These are phyloP conservation scores for Fusarium redolens DNA, from an alignment of 2,329 filamentous ascomycete species.

Conservation along the genomic window DNA sequence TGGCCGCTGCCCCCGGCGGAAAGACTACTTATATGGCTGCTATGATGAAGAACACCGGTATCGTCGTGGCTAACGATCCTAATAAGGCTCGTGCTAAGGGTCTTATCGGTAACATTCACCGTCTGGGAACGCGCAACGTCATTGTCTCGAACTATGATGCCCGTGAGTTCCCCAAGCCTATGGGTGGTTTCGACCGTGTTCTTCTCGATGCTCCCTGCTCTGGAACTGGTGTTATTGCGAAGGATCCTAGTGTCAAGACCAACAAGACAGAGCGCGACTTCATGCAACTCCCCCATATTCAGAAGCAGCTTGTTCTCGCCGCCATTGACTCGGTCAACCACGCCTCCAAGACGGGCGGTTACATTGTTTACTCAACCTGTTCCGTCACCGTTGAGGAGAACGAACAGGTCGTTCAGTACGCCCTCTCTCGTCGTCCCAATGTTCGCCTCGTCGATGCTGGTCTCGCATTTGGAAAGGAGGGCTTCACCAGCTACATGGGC, in stretches of 20 bases:
- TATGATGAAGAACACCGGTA: constrained; percentile 94
- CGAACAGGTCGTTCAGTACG: constrained; percentile 94
- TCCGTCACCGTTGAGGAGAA: constrained; percentile 91
- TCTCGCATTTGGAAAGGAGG: constrained; percentile 89
- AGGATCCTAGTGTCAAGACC: constrained; percentile 96
- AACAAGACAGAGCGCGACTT: constrained; percentile 98
- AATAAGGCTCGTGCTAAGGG: constrained; percentile 94
- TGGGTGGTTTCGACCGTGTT: constrained; percentile 95
- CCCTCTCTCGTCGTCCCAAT: constrained; percentile 89
- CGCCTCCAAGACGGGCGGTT: constrained; percentile 89
- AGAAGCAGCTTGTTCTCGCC: constrained; percentile 92
- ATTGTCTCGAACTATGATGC: constrained; percentile 97
- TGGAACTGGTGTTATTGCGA: constrained; percentile 96
- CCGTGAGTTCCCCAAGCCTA: constrained; percentile 90
- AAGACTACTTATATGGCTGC: constrained; percentile 98
- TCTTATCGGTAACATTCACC: constrained; percentile 97
- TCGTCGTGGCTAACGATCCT: constrained; percentile 95
- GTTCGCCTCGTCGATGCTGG: constrained; percentile 93
- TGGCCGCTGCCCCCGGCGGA: constrained; percentile 95
- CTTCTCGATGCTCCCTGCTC: constrained; percentile 95
- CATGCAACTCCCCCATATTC: constrained; percentile 89
- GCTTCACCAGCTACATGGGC: constrained; percentile 89
- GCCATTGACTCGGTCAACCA: constrained; percentile 97
- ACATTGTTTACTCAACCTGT: constrained; percentile 97
- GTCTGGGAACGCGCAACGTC: constrained; percentile 91